Evolutionary conservation across 192 early-diverging fungal species (phyloP).

Genomic region (Backusella sp.): DNA sequence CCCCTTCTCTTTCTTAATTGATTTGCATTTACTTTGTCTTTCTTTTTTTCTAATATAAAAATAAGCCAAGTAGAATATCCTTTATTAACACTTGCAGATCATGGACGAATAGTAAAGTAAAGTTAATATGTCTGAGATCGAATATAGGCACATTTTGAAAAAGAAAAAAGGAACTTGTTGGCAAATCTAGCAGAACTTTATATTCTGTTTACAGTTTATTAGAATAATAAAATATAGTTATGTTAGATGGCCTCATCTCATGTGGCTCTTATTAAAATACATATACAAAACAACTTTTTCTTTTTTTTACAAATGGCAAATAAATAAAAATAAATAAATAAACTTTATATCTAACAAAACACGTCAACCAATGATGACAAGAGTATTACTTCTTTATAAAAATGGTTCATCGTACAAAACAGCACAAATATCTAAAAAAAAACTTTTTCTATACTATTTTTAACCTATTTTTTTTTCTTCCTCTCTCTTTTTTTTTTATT

Average conservation of each 20-base stretch:
- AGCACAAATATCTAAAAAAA: conserved; percentile 2
- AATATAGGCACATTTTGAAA: neutral
- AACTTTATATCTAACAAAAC: neutral
- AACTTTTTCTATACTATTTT: conserved; percentile 17
- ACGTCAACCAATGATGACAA: conserved; percentile 7
- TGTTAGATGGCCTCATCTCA: neutral
- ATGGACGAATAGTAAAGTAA: too few relatives aligned
- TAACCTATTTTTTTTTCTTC: neutral
- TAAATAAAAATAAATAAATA: neutral
- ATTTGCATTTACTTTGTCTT: neutral
- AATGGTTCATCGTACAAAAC: neutral
- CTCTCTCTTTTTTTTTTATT: neutral
- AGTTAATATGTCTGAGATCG: neutral
- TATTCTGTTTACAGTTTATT: neutral
- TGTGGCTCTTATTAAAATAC: neutral
- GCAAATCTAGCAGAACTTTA: neutral
- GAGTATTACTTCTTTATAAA: neutral
- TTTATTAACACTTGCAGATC: too few relatives aligned
- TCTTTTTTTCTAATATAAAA: neutral
- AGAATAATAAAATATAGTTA: neutral
- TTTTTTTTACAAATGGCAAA: too few relatives aligned
- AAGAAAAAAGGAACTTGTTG: neutral
- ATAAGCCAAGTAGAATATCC: too few relatives aligned
- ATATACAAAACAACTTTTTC: neutral
- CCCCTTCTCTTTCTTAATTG: neutral